Conservation (phyloP, 768 basidiomycete species). For the Panaeolus papilionaceus region DNA sequence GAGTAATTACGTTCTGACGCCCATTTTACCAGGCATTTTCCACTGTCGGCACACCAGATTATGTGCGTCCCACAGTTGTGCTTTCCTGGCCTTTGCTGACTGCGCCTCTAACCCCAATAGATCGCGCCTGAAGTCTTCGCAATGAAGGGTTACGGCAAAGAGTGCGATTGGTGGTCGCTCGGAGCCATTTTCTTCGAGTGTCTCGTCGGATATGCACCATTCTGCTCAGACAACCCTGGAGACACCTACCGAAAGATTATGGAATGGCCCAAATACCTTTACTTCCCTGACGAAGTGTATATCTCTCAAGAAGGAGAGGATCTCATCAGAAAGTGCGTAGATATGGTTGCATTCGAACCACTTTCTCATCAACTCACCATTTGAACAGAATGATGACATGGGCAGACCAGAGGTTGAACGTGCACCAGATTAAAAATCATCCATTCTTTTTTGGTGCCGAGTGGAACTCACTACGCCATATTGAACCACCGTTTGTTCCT, state of each 20-base stretch:
- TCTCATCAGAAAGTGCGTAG: slow-evolving; percentile 77
- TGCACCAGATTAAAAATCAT: slow-evolving; percentile 90
- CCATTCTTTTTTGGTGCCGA: slow-evolving; percentile 96
- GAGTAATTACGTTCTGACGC: slow-evolving; percentile 15
- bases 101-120: slow-evolving; percentile 41
- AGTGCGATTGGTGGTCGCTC: slow-evolving; percentile 99
- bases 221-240: slow-evolving; percentile 95
- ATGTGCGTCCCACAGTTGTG: slow-evolving; percentile 50
- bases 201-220: slow-evolving; percentile 96
- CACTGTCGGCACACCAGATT: slow-evolving; percentile 74
- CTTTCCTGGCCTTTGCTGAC: not conserved
- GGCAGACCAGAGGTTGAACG: slow-evolving; percentile 73
- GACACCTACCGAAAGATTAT: slow-evolving; percentile 99
- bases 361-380: slow-evolving; percentile 19
- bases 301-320: slow-evolving; percentile 93
- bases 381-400: slow-evolving; percentile 81
- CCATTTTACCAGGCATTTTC: slow-evolving; percentile 80
- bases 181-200: slow-evolving; percentile 99
- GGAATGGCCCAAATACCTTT: slow-evolving; percentile 91
- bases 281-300: slow-evolving; percentile 94
- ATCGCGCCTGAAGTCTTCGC: slow-evolving; percentile 98
- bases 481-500: slow-evolving; percentile 96
- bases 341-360: not conserved
- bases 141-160: slow-evolving; percentile 97
- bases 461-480: slow-evolving; percentile 90